phyloP scores from a whole-genome alignment of 2,329 filamentous ascomycete species.

The Setomelanomma holmii region DNA sequence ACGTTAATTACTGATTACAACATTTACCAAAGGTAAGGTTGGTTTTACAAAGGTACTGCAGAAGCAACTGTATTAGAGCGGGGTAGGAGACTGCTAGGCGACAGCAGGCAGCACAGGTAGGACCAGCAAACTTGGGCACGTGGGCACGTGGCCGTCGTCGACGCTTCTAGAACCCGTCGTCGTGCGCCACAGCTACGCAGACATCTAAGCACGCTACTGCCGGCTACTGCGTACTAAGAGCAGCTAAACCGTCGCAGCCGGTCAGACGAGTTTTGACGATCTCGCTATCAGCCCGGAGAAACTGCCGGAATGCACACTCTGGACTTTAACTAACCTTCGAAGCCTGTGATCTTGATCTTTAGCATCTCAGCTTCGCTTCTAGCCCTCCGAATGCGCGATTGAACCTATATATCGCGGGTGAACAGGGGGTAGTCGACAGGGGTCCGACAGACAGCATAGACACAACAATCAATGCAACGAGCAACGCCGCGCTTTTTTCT shows the following conservation, averaged over 20 bases:
- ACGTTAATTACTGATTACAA: too few species aligned
- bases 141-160: too few species aligned
- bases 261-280: slow-evolving; percentile 8
- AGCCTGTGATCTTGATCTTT: neutral
- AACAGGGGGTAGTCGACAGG: neutral
- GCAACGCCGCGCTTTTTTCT: neutral
- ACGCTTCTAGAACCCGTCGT: too few species aligned
- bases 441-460: neutral
- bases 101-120: too few species aligned
- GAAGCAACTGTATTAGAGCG: too few species aligned
- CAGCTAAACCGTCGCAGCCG: slow-evolving; percentile 2
- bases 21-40: too few species aligned
- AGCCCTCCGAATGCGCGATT: neutral
- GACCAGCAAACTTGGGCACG: too few species aligned
- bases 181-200: too few species aligned
- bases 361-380: neutral
- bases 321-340: neutral
- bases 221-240: too few species aligned
- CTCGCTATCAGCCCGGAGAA: slow-evolving; percentile 14
- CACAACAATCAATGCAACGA: neutral
- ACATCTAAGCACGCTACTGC: slow-evolving; percentile 12
- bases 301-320: slow-evolving; percentile 6
- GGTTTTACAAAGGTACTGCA: too few species aligned
- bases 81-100: too few species aligned
- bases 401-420: neutral